Percentiles rank a stretch among this genome's conserved stretches.
Evolutionary conservation across 768 basidiomycete species (phyloP).

Genomic region (Lyophyllum shimeji): DNA sequence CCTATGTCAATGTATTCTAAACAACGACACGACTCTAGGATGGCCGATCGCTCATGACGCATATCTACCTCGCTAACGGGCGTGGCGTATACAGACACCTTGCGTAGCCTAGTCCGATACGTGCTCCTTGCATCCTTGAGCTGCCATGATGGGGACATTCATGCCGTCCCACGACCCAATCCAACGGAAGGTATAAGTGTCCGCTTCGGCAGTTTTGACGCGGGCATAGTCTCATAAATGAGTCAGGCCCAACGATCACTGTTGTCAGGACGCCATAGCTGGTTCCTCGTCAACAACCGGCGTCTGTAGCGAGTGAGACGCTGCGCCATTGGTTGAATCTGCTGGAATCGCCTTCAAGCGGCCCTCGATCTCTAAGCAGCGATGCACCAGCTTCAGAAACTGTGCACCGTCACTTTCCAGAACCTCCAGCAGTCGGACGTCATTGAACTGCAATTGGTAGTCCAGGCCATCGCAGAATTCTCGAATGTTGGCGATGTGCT

Average conservation of each 20-base stretch:
- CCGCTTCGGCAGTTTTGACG: neutral
- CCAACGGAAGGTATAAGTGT: neutral
- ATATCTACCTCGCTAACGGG: too few relatives aligned
- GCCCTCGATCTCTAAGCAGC: constrained; percentile 41
- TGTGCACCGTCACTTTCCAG: constrained; percentile 40
- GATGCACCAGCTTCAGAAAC: constrained; percentile 38
- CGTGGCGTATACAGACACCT: too few relatives aligned
- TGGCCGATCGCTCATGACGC: too few relatives aligned
- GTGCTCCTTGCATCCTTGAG: too few relatives aligned
- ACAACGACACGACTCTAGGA: too few relatives aligned
- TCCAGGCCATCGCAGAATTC: constrained; percentile 47
- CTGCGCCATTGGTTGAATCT: neutral
- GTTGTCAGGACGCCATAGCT: neutral
- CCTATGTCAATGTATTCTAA: too few relatives aligned
- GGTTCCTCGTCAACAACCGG: neutral
- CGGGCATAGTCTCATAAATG: neutral
- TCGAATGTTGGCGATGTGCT: constrained; percentile 40
- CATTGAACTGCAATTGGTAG: constrained; percentile 46
- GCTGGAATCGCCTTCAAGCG: constrained; percentile 14
- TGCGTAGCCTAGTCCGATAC: too few relatives aligned
- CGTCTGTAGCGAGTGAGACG: neutral
- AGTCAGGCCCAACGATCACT: neutral
- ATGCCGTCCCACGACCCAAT: neutral
- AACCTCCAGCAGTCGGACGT: constrained; percentile 39
- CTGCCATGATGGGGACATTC: too few relatives aligned